phyloP scores from a whole-genome alignment of 257 asterid genomes.

The Solanum clarkiae region DNA sequence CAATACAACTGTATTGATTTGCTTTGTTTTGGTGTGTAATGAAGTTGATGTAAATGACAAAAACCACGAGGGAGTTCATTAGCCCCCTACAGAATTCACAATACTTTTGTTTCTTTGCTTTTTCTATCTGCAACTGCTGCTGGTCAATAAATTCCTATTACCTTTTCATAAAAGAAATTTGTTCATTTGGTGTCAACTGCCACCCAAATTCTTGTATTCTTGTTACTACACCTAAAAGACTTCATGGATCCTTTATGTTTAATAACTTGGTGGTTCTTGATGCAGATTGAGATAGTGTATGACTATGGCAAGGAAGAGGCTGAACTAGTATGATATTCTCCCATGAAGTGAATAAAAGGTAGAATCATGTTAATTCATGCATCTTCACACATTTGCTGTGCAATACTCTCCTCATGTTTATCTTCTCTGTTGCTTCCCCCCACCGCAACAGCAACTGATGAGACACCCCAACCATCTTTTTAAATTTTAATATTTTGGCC shows the following conservation, averaged over 20 bases:
- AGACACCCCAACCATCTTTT: background rate
- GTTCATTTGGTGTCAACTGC: background rate
- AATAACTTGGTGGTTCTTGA: background rate
- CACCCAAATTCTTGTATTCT: background rate
- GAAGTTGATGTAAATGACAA: background rate
- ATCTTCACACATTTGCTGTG: background rate
- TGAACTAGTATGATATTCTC: constrained; percentile 19
- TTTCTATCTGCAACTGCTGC: background rate
- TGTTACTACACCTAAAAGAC: background rate
- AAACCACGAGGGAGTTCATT: background rate
- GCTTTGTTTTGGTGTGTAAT: background rate
- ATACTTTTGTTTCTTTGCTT: background rate
- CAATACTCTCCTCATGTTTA: background rate
- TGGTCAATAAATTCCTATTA: background rate
- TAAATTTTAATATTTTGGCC: background rate
- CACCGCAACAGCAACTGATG: no score
- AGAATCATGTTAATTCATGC: background rate
- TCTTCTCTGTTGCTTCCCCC: background rate
- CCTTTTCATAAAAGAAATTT: background rate
- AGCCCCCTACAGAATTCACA: background rate
- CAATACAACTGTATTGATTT: background rate
- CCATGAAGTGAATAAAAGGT: constrained; percentile 30
- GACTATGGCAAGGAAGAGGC: constrained; percentile 74
- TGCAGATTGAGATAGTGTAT: constrained; percentile 81
- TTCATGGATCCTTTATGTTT: background rate